These are phyloP conservation scores for Cotoneaster glaucophyllus DNA, from an alignment of 306 rosid genomes.

Conservation along the genomic window DNA sequence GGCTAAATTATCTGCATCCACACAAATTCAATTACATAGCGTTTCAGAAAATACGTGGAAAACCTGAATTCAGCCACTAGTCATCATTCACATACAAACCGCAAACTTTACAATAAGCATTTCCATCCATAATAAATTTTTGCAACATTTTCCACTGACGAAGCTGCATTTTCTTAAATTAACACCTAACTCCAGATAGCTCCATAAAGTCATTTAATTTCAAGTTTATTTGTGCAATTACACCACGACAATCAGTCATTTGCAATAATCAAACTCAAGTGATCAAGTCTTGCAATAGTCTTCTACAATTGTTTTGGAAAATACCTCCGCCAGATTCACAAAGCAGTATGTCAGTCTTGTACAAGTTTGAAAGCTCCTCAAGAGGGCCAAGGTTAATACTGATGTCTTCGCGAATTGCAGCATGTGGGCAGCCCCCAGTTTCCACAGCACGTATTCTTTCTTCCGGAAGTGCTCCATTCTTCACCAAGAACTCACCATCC, in stretches of 20 bases:
- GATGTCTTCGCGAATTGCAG: slow-evolving; percentile 91
- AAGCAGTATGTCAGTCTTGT: slow-evolving; percentile 74
- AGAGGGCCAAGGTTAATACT: slow-evolving; percentile 97
- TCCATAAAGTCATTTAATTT: background rate
- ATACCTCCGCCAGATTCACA: slow-evolving; percentile 99
- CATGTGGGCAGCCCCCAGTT: slow-evolving; percentile 97
- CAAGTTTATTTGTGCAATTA: background rate
- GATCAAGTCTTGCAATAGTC: background rate
- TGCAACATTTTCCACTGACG: background rate
- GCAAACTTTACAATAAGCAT: background rate
- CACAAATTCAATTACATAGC: slow-evolving; percentile 18
- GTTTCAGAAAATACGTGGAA: background rate
- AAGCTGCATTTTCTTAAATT: background rate
- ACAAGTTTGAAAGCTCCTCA: slow-evolving; percentile 83
- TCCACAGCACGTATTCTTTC: slow-evolving; percentile 97
- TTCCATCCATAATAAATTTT: background rate
- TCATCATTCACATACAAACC: background rate
- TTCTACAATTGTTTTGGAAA: background rate
- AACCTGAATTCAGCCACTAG: background rate
- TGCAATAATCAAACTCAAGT: background rate
- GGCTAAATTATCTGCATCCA: slow-evolving; percentile 81
- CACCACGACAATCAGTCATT: background rate
- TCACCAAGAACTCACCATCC: slow-evolving; percentile 97
- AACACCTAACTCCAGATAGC: background rate
- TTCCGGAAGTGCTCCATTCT: slow-evolving; percentile 79